Conservation (phyloP, 129 eudicot genomes). For the Kitagawia praeruptora region DNA sequence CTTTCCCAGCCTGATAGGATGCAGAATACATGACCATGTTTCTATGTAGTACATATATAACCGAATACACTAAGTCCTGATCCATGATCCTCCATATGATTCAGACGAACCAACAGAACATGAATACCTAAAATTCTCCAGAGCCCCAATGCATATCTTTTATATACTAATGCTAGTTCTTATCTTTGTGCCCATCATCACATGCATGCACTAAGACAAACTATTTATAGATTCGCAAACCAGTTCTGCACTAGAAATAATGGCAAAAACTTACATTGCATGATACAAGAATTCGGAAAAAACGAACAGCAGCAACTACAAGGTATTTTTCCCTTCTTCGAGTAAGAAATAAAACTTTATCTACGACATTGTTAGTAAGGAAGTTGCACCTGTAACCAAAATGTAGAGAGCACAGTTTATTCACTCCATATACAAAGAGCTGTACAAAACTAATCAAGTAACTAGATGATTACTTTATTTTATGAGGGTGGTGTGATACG, state of each 20-base stretch:
- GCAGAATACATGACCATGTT: not conserved
- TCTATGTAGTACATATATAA: not conserved
- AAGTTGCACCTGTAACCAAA: conserved; percentile 60
- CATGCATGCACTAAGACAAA: not conserved
- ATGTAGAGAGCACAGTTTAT: conserved; percentile 9
- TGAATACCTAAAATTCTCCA: not conserved
- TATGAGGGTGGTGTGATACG: conserved; percentile 66
- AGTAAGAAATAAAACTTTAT: conserved; percentile 67
- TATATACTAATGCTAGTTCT: not conserved
- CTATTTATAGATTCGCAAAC: not conserved
- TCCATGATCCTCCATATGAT: not conserved
- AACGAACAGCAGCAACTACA: conserved; percentile 81
- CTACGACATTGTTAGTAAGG: conserved; percentile 58
- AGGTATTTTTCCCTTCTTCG: conserved; percentile 84
- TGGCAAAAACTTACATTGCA: conserved; percentile 49
- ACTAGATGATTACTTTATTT: conserved; percentile 54
- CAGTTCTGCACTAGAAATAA: not conserved
- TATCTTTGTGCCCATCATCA: not conserved
- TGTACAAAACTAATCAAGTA: conserved; percentile 11
- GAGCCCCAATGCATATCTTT: not conserved
- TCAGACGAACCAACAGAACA: not conserved
- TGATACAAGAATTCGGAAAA: conserved; percentile 62
- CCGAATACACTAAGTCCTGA: not conserved
- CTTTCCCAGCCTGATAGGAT: not conserved
- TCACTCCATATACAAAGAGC: not conserved